Conservation (phyloP, 805 yeast genomes). For the Nakazawaea sp. region DNA sequence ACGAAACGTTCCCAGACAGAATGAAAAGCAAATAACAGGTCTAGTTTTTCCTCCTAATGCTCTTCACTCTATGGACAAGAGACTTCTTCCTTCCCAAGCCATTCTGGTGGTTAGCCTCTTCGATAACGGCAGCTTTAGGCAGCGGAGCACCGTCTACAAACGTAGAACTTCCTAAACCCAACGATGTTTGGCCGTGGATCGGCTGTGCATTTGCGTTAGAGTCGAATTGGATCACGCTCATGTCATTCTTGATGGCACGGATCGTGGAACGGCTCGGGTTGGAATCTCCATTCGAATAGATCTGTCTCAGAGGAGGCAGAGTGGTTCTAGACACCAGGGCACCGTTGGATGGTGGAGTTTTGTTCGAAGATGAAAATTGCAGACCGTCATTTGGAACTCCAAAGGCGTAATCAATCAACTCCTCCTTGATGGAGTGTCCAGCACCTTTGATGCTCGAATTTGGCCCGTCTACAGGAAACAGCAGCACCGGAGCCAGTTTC, state of each 20-base stretch:
- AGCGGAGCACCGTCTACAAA: slow-evolving; percentile 97
- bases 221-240: slow-evolving; percentile 61
- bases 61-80: slow-evolving; percentile 57
- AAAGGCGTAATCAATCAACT: slow-evolving; percentile 68
- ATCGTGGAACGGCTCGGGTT: slow-evolving; percentile 18
- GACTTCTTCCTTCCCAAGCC: slow-evolving; percentile 79
- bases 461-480: slow-evolving; percentile 95
- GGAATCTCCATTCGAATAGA: slow-evolving; percentile 15
- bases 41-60: slow-evolving; percentile 8
- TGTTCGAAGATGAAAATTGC: slow-evolving; percentile 1
- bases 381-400: slow-evolving; percentile 40
- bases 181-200: slow-evolving; percentile 79
- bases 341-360: background rate
- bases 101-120: slow-evolving; percentile 27
- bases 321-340: background rate
- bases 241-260: slow-evolving; percentile 40
- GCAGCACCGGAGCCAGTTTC: slow-evolving; percentile 83
- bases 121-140: slow-evolving; percentile 34
- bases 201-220: slow-evolving; percentile 60
- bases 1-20: too few relatives aligned
- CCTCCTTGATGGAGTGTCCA: slow-evolving; percentile 47
- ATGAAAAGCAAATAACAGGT: too few relatives aligned
- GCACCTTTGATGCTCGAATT: slow-evolving; percentile 72
- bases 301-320: background rate
- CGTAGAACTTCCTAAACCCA: slow-evolving; percentile 88